These are phyloP conservation scores for Aspergillus pseudoglaucus DNA, from an alignment of 2,329 filamentous ascomycete genomes.

Conservation along the genomic window DNA sequence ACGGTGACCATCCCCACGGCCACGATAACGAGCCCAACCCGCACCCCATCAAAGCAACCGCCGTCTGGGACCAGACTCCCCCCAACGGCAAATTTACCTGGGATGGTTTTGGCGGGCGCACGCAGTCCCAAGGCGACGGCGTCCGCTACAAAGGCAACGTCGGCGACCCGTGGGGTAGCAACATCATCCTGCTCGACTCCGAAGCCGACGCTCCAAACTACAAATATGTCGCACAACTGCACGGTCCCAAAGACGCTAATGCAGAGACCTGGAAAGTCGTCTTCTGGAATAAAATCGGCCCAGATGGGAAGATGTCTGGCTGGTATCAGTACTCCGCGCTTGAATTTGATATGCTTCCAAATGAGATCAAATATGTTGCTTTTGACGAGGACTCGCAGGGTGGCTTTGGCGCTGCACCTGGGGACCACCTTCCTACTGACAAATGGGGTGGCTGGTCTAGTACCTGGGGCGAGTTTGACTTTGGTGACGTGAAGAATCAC, in stretches of 20 bases:
- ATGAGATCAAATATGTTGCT: constrained; percentile 30
- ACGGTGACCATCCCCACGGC: neutral
- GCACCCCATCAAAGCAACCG: constrained; percentile 4
- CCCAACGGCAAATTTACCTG: constrained; percentile 14
- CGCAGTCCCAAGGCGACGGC: constrained; percentile 11
- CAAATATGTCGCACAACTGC: constrained; percentile 32
- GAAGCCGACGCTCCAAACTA: constrained; percentile 22
- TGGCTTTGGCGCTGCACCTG: constrained; percentile 27
- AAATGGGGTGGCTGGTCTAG: constrained; percentile 27
- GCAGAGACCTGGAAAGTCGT: constrained; percentile 26
- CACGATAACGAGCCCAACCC: neutral
- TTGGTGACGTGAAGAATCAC: constrained; percentile 26
- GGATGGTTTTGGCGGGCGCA: constrained; percentile 27
- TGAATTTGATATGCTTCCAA: constrained; percentile 24
- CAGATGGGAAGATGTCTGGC: constrained; percentile 27
- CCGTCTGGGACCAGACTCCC: constrained; percentile 17
- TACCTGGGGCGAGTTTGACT: constrained; percentile 37
- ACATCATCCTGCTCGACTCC: constrained; percentile 30
- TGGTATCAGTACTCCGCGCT: constrained; percentile 32
- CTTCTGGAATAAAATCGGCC: constrained; percentile 37
- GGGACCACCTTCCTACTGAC: constrained; percentile 21
- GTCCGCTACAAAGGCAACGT: constrained; percentile 30
- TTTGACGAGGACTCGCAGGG: constrained; percentile 35
- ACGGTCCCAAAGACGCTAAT: constrained; percentile 16
- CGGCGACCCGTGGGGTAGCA: constrained; percentile 35